Evolutionary conservation across 129 eudicot genomes (phyloP), one percentile per base, ranked within the genome.

Genomic region (Centrapalus pauciflorus): DNA sequence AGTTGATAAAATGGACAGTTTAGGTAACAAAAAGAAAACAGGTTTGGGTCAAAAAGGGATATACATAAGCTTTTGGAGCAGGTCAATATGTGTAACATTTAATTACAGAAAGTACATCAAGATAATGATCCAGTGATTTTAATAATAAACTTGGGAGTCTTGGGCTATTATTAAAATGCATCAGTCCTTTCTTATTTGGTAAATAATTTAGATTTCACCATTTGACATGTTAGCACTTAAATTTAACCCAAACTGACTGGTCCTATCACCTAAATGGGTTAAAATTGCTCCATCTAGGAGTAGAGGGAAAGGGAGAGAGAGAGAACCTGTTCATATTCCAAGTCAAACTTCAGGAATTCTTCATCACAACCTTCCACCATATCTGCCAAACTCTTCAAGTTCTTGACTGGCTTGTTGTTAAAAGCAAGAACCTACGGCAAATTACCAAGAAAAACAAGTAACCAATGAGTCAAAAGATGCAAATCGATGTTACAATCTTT

Each of bases 331-430:
- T 83, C 80, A 61, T 84, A 80, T 33, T 84, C 89, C 0, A 84
- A 81, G 60, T 80, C 71, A 27, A 84, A 80, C 74, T 73, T 77
- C 43, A 84, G 37, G 57, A 72, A 84, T 61, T 84, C 80, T 43
- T 84, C 81, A 3, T 67, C 70, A 71, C 89, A 84, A 37, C 60
- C 66, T 73, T 84, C 85, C 72, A 80, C 89, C 85, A 84, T 80
- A 45, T 33, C 68, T 10, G 78, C 89, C 65, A 84, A 77, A 64
- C 76, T 66, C 76, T 84, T 84, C 70, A 80, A 61, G 64, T 84
- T 84, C 76, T 81, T 80, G 12, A 84, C 79, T 13, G 85, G 85
- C 38, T 84, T 80, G 67, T 81, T 78, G 72, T 84, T 84, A 45
- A 84, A 77, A 72, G 83, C 80, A 26, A 74, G 23, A 77, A 83